These are phyloP conservation scores for Entomortierella lignicola DNA, from an alignment of 192 early-diverging fungal genomes.

Conservation along the genomic window DNA sequence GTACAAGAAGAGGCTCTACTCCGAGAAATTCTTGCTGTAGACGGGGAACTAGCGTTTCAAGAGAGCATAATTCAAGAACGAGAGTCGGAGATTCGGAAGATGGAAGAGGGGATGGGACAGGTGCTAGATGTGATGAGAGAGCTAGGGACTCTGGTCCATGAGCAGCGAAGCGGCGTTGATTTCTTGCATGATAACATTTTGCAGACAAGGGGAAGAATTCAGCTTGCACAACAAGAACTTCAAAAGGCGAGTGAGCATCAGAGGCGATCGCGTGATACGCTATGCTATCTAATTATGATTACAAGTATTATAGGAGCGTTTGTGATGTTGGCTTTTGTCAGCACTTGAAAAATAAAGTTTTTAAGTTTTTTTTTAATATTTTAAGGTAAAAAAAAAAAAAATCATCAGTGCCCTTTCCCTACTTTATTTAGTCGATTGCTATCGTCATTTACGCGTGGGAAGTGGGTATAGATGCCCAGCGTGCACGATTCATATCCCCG, in stretches of 20 bases:
- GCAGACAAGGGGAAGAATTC: conserved; percentile 30
- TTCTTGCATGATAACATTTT: conserved; percentile 51
- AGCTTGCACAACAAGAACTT: conserved; percentile 37
- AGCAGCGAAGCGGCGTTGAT: conserved; percentile 35
- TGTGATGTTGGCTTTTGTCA: conserved; percentile 36
- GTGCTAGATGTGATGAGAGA: conserved; percentile 50
- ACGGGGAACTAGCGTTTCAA: conserved; percentile 42
- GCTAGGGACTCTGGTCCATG: conserved; percentile 33
- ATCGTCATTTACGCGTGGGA: no score
- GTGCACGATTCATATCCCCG: no score
- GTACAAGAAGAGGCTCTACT: conserved; percentile 34
- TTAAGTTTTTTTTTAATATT: no score
- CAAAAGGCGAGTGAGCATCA: conserved; percentile 49
- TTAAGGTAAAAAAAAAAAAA: no score
- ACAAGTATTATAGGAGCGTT: conserved; percentile 30
- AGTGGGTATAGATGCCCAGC: no score
- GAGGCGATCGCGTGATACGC: conserved; percentile 32
- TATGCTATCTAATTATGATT: conserved; percentile 42
- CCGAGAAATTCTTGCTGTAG: conserved; percentile 32
- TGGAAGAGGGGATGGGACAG: conserved; percentile 36
- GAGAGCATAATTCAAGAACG: conserved; percentile 42
- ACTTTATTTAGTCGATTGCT: no score
- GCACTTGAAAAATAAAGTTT: conserved; percentile 2
- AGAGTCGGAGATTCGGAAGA: conserved; percentile 35
- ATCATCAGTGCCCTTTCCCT: no score